phyloP scores from a whole-genome alignment of 371 early-diverging fungal species.

The Mucor indicus region DNA sequence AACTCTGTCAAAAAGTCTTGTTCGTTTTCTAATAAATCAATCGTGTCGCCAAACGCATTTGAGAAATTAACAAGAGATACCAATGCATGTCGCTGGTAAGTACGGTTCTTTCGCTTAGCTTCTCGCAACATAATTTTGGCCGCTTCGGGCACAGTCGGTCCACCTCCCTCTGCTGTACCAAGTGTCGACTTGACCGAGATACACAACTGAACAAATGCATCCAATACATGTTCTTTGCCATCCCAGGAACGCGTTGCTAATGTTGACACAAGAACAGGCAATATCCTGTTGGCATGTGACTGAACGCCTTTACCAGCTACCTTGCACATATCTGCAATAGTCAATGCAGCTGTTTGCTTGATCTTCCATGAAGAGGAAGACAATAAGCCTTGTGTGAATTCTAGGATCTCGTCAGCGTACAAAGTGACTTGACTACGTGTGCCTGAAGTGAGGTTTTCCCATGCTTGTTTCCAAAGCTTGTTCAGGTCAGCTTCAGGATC shows the following conservation, averaged over 20 bases:
- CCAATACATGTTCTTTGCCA: conserved; percentile 83
- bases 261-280: conserved; percentile 65
- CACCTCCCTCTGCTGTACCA: conserved; percentile 32
- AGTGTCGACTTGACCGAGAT: conserved; percentile 57
- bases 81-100: conserved; percentile 68
- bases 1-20: conserved; percentile 57
- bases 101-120: conserved; percentile 67
- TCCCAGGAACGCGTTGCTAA: conserved; percentile 82
- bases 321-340: conserved; percentile 65
- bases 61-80: conserved; percentile 61
- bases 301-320: conserved; percentile 29
- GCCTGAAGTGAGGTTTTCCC: conserved; percentile 82
- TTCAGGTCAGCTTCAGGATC: conserved; percentile 61
- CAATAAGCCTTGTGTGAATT: conserved; percentile 54
- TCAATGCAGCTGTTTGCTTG: conserved; percentile 74
- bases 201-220: conserved; percentile 63
- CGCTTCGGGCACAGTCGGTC: conserved; percentile 36
- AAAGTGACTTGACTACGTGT: conserved; percentile 59
- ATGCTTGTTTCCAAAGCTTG: conserved; percentile 73
- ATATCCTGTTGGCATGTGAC: conserved; percentile 42
- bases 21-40: conserved; percentile 56
- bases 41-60: conserved; percentile 46
- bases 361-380: conserved; percentile 73
- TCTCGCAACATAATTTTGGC: conserved; percentile 65
- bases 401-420: conserved; percentile 60